Evolutionary conservation across 2,329 filamentous ascomycete species (phyloP).

Genomic region (Thelonectria rubi): DNA sequence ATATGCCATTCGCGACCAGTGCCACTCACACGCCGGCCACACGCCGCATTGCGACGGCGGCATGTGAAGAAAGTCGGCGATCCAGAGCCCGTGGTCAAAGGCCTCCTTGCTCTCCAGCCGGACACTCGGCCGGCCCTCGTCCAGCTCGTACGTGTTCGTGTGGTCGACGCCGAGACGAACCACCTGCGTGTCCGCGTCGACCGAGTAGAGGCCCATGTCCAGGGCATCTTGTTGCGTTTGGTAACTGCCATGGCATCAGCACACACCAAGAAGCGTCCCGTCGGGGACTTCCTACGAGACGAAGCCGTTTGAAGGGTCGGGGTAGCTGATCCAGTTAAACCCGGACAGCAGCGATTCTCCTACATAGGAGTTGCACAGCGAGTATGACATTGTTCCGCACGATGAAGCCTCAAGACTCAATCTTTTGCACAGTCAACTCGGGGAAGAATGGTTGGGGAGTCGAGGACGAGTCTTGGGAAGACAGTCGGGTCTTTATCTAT

Average conservation of each 20-base stretch:
- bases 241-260: constrained; percentile 48
- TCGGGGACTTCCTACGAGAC: constrained; percentile 64
- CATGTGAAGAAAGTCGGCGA: constrained; percentile 79
- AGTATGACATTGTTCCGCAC: constrained; percentile 50
- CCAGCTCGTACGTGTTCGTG: constrained; percentile 48
- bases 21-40: constrained; percentile 73
- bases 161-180: constrained; percentile 59
- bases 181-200: constrained; percentile 52
- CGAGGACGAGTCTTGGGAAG: constrained; percentile 17
- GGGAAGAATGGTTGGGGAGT: not conserved
- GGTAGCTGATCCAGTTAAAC: constrained; percentile 60
- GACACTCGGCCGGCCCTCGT: constrained; percentile 65
- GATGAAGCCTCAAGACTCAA: constrained; percentile 19
- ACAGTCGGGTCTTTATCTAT: constrained; percentile 35
- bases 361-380: constrained; percentile 54
- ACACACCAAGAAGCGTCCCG: constrained; percentile 12
- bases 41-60: constrained; percentile 74
- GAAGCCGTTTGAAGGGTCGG: constrained; percentile 73
- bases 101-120: constrained; percentile 71
- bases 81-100: constrained; percentile 74
- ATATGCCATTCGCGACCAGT: too few relatives aligned
- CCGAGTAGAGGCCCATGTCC: constrained; percentile 51
- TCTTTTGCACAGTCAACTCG: constrained; percentile 10
- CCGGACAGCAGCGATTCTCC: constrained; percentile 55
- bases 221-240: constrained; percentile 54